Evolutionary conservation across 192 early-diverging fungal genomes (phyloP), one percentile per base, ranked within the genome.

Genomic region (Dispira parvispora): DNA sequence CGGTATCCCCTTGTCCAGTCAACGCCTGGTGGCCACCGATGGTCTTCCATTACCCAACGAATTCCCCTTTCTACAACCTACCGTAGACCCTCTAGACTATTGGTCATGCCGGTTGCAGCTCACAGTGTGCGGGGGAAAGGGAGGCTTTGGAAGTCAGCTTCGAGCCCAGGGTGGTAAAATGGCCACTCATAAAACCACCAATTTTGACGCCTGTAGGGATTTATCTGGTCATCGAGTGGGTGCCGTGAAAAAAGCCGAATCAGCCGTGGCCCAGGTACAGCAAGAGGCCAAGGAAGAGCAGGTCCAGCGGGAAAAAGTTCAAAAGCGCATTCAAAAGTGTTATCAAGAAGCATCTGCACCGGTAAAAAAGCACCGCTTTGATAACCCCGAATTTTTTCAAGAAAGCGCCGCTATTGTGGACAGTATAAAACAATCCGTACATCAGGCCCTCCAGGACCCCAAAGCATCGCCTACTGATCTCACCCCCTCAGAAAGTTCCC

Each of bases 61-160:
- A 5, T 64, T 74, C 8, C 61, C 67, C 9, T 52, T 80, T 45
- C 61, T 80, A 64, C 11, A 42, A 44, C 27, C 27, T 21, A 62
- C 60, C 61, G 43, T 26, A 20, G 45, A 45, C 63, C 45, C 21
- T 27, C 71, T 49, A 43, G 61, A 45, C 25, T 68, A 4, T 56
- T 87, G 46, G 73, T 67, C 28, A 57, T 90, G 25, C 70, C 72
- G 14, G 1, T 16, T 61, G 43, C 16, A 14, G 14, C 56, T 84
- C 47, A 71, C 78, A 0, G 52, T 91, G 18, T 63, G 70, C 5
- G 92, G 92, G 27, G 92, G 92, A n/a, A 95, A 95, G 62, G 96
- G 96, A 45, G 96, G 96, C 20, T 99, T 99, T 70, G 96, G 96
- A 16, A 86, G 83, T 64, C 90, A 89, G 78, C 73, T 99, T 65